Evolutionary conservation across 2,329 filamentous ascomycete species (phyloP), one percentile per base, ranked within the genome.

Genomic region (Lecanicillium sp.): DNA sequence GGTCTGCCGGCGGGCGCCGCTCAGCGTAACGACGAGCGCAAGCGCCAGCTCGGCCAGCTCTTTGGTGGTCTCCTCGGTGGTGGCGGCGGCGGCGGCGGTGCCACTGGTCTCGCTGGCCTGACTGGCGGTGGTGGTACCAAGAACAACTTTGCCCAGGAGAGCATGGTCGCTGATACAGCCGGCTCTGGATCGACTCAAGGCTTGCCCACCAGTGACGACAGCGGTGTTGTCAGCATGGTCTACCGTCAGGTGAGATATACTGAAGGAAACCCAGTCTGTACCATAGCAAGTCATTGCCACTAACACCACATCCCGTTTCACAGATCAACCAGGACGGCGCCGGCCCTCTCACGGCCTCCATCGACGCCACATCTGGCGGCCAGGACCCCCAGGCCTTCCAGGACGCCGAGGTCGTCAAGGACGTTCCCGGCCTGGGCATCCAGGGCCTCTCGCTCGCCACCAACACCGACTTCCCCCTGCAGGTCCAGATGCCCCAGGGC

Each of bases 251-350:
- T 44, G 33, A 13, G 33, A n/a, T n/a, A n/a, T n/a, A n/a, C n/a
- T n/a, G n/a, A n/a, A n/a, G n/a, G n/a, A n/a, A n/a, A n/a, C n/a
- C 9, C 7, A 20, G 15, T 13, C 27, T 32, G 5, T 13, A 15
- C 9, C 27, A 12, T 17, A 33, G 5, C 5, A 12, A 19, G 10
- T 19, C 10, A 4, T 14, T 19, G 18, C 10, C 30, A 20, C 28
- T 35, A 27, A 29, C 36, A 12, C 17, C 11, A 3, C n/a, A 13
- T 75, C 22, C 22, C 6, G 11, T 25, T 11, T 7, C 11, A 25
- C 22, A 84, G 64, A 74, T 84, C 63, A 84, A 84, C 69, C 79
- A 83, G 58, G 79, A 84, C 49, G 79, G 79, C 17, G 80, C 79
- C 1, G 80, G 79, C 2, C 78, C 78, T 2, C 61, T 84, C 34